A percentile compares a stretch with the other conserved stretches of the same genome.
phyloP scores from a whole-genome alignment of 306 rosid species.

The Dalbergia cochinchinensis region DNA sequence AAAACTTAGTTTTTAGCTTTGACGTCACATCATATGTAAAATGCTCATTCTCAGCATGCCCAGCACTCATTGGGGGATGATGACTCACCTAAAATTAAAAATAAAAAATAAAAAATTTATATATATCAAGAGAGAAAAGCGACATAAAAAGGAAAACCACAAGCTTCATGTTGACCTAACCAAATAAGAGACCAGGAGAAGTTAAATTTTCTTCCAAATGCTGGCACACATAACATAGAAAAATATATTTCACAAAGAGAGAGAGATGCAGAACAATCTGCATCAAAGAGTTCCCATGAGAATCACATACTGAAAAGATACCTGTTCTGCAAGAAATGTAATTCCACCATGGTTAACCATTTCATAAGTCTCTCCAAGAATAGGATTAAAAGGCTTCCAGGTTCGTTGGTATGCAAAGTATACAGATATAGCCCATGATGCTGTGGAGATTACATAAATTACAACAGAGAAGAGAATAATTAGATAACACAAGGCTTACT shows the following conservation, averaged over 20 bases:
- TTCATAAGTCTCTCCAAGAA: slow-evolving; percentile 96
- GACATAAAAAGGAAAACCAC: neutral
- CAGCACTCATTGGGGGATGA: slow-evolving; percentile 99
- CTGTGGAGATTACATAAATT: slow-evolving; percentile 52
- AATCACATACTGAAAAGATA: slow-evolving; percentile 48
- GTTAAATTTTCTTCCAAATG: slow-evolving; percentile 31
- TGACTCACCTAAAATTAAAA: slow-evolving; percentile 77
- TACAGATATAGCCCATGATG: slow-evolving; percentile 95
- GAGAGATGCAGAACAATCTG: neutral
- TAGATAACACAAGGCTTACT: slow-evolving; percentile 21
- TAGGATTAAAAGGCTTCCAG: slow-evolving; percentile 98
- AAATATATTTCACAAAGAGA: slow-evolving; percentile 12
- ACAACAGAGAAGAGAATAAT: slow-evolving; percentile 23
- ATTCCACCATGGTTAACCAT: slow-evolving; percentile 77
- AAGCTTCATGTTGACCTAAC: slow-evolving; percentile 1
- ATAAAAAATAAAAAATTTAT: neutral
- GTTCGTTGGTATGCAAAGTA: slow-evolving; percentile 93
- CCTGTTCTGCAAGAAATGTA: slow-evolving; percentile 91
- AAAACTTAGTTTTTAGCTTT: slow-evolving; percentile 88
- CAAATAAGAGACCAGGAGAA: slow-evolving; percentile 36
- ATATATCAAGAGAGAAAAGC: slow-evolving; percentile 12
- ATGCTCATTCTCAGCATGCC: slow-evolving; percentile 90
- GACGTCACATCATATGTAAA: slow-evolving; percentile 90
- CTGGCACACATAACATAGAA: slow-evolving; percentile 13
- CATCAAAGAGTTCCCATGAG: slow-evolving; percentile 24